phyloP scores from a whole-genome alignment of 164 flowering plant species.

The Berberis thunbergii region DNA sequence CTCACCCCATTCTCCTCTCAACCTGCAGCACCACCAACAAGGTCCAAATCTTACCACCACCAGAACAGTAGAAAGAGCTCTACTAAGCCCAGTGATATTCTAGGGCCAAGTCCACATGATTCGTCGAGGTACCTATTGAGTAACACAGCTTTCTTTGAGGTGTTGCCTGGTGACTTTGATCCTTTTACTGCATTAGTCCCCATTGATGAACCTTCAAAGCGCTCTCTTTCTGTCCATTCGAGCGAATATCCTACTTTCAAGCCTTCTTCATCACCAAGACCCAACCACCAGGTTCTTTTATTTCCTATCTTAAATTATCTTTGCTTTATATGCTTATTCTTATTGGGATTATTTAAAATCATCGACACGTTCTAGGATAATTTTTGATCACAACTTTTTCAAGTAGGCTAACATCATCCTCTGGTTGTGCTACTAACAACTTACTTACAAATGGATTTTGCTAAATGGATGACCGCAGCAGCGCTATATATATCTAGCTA shows the following conservation, averaged over 20 bases:
- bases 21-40: slow-evolving; percentile 34
- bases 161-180: slow-evolving; percentile 22
- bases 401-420: no score
- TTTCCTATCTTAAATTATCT: neutral
- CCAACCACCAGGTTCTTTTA: slow-evolving; percentile 31
- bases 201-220: neutral
- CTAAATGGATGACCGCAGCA: no score
- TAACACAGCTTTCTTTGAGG: slow-evolving; percentile 30
- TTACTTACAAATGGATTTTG: no score
- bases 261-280: slow-evolving; percentile 24
- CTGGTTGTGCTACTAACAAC: no score
- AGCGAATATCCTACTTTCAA: slow-evolving; percentile 23
- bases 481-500: no score
- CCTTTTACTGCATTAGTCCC: slow-evolving; percentile 27
- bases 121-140: slow-evolving; percentile 54
- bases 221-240: slow-evolving; percentile 1
- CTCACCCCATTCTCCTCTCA: slow-evolving; percentile 29
- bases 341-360: no score
- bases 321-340: neutral
- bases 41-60: slow-evolving; percentile 24
- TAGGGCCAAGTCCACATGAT: slow-evolving; percentile 31
- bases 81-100: slow-evolving; percentile 22
- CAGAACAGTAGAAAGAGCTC: slow-evolving; percentile 31
- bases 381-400: no score
- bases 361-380: no score